Evolutionary conservation across 2,329 filamentous ascomycete species (phyloP).

Genomic region (Calonectria leucothoes): DNA sequence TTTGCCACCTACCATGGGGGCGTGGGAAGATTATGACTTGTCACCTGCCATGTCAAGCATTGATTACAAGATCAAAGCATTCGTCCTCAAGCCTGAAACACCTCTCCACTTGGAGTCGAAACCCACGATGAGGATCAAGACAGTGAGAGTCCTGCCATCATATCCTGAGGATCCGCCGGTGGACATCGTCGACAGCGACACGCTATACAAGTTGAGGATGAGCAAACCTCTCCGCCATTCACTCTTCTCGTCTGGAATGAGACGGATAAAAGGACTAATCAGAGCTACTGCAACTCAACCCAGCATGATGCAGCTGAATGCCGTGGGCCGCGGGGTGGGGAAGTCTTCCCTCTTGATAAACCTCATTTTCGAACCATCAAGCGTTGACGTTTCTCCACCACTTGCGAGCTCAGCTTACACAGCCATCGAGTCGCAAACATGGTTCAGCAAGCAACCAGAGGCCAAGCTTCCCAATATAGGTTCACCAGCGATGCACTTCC

Average conservation of each 20-base stretch:
- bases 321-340: not conserved
- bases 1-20: not conserved
- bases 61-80: not conserved
- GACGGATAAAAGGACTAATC: not conserved
- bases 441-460: not conserved
- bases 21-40: not conserved
- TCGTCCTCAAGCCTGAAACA: not conserved
- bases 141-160: not conserved
- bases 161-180: not conserved
- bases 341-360: not conserved
- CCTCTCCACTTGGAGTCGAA: not conserved
- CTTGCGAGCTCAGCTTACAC: not conserved
- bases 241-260: not conserved
- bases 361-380: not conserved
- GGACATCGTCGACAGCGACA: not conserved
- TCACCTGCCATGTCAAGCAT: not conserved
- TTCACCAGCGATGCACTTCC: not conserved
- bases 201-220: not conserved
- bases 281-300: not conserved
- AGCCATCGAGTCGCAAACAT: not conserved
- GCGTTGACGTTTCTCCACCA: not conserved
- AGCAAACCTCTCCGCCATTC: not conserved
- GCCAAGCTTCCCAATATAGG: not conserved
- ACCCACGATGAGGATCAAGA: not conserved
- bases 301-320: not conserved